Evolutionary conservation across 148 eudicot genomes (phyloP).

Genomic region (Pouteria glomerata): DNA sequence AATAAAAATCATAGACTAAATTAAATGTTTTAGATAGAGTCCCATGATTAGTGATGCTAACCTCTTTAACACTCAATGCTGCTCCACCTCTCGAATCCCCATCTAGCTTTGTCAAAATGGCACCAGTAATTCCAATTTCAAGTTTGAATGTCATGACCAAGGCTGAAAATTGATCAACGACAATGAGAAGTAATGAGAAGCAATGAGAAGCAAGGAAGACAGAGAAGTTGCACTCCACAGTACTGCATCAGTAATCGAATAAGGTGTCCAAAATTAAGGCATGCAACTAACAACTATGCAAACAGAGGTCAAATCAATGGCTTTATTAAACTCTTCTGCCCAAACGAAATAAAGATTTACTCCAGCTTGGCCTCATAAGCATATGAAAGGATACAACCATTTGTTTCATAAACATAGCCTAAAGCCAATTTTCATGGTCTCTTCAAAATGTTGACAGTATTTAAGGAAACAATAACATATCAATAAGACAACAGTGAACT

Average conservation of each 20-base stretch:
- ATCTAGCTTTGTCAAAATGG: conserved; percentile 89
- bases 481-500: not conserved
- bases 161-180: conserved; percentile 41
- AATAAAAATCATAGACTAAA: not conserved
- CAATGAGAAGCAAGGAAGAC: too few species aligned
- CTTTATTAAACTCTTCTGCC: not conserved
- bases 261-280: too few species aligned
- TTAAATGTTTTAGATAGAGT: too few species aligned
- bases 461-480: not conserved
- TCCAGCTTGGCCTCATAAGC: not conserved
- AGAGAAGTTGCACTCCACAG: not conserved
- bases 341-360: not conserved
- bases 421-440: not conserved
- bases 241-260: not conserved
- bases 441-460: not conserved
- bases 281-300: not conserved
- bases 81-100: conserved; percentile 99
- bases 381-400: not conserved
- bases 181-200: conserved; percentile 9
- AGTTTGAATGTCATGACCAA: conserved; percentile 88
- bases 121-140: conserved; percentile 94
- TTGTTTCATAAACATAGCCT: not conserved
- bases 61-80: conserved; percentile 97
- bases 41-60: conserved; percentile 14
- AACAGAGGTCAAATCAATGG: too few species aligned